A percentile compares a stretch with the other conserved stretches of the same genome.
Conservation (phyloP, 352 stramenopile species). For the Phytophthora fragariaefolia region DNA sequence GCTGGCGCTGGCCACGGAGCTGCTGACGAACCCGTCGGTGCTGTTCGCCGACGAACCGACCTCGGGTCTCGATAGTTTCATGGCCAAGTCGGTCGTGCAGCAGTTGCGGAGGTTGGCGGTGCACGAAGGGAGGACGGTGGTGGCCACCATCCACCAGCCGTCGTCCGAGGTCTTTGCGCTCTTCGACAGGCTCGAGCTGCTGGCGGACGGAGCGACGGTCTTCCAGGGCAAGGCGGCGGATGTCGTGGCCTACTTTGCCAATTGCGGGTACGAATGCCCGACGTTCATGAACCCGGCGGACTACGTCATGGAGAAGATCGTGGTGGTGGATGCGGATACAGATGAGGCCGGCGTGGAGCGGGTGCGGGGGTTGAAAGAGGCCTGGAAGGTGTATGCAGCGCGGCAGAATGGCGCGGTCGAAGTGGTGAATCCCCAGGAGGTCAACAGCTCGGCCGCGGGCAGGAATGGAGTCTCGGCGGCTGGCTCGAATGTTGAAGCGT, state of each 20-base stretch:
- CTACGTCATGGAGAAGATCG: slow-evolving; percentile 62
- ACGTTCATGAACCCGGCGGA: slow-evolving; percentile 59
- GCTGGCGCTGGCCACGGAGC: slow-evolving; percentile 76
- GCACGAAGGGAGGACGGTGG: slow-evolving; percentile 74
- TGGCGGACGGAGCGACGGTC: slow-evolving; percentile 49
- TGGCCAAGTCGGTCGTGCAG: slow-evolving; percentile 58
- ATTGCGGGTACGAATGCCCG: slow-evolving; percentile 43
- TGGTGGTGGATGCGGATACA: slow-evolving; percentile 50
- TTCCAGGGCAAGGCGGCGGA: slow-evolving; percentile 49
- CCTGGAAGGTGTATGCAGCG: slow-evolving; percentile 19
- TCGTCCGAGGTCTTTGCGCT: slow-evolving; percentile 61
- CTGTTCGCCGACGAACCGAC: slow-evolving; percentile 88
- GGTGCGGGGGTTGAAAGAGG: slow-evolving; percentile 21
- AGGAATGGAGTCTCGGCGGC: not conserved
- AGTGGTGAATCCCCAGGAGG: slow-evolving; percentile 28
- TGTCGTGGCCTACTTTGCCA: slow-evolving; percentile 48
- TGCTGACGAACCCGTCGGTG: slow-evolving; percentile 73
- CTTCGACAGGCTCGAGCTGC: slow-evolving; percentile 51
- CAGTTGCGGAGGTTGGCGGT: slow-evolving; percentile 71
- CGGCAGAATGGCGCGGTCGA: slow-evolving; percentile 12
- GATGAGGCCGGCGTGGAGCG: slow-evolving; percentile 38
- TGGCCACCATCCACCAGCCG: slow-evolving; percentile 88
- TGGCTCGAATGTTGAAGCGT: slow-evolving; percentile 1
- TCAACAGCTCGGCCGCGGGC: slow-evolving; percentile 3
- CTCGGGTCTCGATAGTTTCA: slow-evolving; percentile 59